A percentile compares a stretch with the other conserved stretches of the same genome.
Evolutionary conservation across 1,139 yeast genomes (phyloP).

Genomic region (Diutina rugosa): DNA sequence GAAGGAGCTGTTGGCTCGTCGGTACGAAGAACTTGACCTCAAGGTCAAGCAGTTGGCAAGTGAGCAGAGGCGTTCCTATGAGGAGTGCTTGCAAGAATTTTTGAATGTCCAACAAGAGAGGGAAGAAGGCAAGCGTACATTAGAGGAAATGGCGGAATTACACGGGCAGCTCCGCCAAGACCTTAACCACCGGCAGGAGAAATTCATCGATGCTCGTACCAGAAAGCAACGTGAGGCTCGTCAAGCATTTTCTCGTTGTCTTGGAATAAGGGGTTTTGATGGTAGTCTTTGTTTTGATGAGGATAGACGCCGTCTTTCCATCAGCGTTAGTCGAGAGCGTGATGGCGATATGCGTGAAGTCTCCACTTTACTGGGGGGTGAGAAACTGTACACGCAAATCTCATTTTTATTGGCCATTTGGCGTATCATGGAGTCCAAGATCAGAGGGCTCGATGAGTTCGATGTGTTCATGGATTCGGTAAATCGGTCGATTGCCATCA

Average conservation of each 20-base stretch:
- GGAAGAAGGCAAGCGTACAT: slow-evolving; percentile 16
- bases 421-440: slow-evolving; percentile 80
- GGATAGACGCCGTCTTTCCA: slow-evolving; percentile 32
- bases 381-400: slow-evolving; percentile 86
- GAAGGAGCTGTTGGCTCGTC: slow-evolving; percentile 21
- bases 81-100: slow-evolving; percentile 24
- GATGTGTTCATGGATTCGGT: slow-evolving; percentile 98
- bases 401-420: slow-evolving; percentile 82
- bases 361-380: slow-evolving; percentile 91
- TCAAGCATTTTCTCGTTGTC: slow-evolving; percentile 40
- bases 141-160: slow-evolving; percentile 13
- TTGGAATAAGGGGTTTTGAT: slow-evolving; percentile 57
- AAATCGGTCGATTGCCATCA: slow-evolving; percentile 71
- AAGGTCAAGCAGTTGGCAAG: neutral
- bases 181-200: slow-evolving; percentile 35
- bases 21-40: slow-evolving; percentile 15
- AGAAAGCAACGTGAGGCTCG: slow-evolving; percentile 19
- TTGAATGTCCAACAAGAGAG: slow-evolving; percentile 12
- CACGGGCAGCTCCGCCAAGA: slow-evolving; percentile 16
- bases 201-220: slow-evolving; percentile 30
- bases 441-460: slow-evolving; percentile 90
- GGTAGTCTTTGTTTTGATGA: slow-evolving; percentile 62
- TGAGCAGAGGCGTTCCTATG: slow-evolving; percentile 17
- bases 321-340: slow-evolving; percentile 49
- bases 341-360: slow-evolving; percentile 54